Evolutionary conservation across 2,329 filamentous ascomycete species (phyloP).

Genomic region (Phyllosticta citribraziliensis): DNA sequence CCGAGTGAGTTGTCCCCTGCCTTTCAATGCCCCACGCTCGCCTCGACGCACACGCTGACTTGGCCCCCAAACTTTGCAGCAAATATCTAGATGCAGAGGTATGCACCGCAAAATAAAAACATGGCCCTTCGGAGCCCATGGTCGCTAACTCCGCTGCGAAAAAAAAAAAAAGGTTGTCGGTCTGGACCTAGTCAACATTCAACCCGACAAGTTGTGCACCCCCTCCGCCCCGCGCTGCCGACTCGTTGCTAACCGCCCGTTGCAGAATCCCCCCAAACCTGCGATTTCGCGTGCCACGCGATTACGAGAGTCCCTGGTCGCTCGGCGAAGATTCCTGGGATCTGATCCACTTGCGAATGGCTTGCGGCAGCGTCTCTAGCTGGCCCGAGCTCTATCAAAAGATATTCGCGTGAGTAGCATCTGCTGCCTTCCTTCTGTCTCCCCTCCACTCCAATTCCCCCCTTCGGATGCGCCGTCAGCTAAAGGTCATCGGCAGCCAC

Average conservation of each 20-base stretch:
- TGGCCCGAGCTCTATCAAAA: constrained; percentile 69
- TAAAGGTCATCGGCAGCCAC: constrained; percentile 44
- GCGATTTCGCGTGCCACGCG: constrained; percentile 56
- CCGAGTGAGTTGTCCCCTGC: constrained; percentile 48
- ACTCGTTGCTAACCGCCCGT: constrained; percentile 15
- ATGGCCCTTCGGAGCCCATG: not conserved
- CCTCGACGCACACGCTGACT: constrained; percentile 19
- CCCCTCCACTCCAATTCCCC: not conserved
- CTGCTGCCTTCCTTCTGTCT: constrained; percentile 22
- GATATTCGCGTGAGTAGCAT: constrained; percentile 44
- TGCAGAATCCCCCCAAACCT: constrained; percentile 61
- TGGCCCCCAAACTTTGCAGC: constrained; percentile 21
- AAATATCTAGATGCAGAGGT: constrained; percentile 48
- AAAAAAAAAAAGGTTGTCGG: constrained; percentile 40
- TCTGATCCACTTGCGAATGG: constrained; percentile 72
- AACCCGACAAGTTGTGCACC: constrained; percentile 42
- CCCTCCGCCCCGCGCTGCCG: not conserved
- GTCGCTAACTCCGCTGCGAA: constrained; percentile 6
- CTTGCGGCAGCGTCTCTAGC: constrained; percentile 64
- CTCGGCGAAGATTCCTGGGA: constrained; percentile 63
- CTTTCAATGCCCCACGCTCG: not conserved
- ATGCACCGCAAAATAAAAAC: not conserved
- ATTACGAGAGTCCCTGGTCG: constrained; percentile 70
- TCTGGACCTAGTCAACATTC: constrained; percentile 52
- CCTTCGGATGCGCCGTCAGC: not conserved